Evolutionary conservation across 2,329 filamentous ascomycete genomes (phyloP).

Genomic region (Alternaria sp.): DNA sequence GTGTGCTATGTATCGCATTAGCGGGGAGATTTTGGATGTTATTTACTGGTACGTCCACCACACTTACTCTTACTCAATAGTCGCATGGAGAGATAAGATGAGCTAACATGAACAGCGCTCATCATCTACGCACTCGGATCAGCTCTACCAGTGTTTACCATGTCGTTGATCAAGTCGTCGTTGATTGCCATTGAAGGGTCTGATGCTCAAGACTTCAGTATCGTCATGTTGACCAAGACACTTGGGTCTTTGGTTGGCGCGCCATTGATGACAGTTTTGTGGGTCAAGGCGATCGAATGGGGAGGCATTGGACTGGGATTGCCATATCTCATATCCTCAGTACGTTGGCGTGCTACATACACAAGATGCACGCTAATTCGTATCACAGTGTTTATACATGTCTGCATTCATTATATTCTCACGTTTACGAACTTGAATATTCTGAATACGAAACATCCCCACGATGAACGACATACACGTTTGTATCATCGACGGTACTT

Average conservation of each 20-base stretch:
- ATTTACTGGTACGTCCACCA: slow-evolving; percentile 31
- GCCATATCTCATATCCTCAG: slow-evolving; percentile 48
- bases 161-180: slow-evolving; percentile 49
- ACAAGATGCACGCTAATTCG: background rate
- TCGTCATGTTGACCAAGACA: slow-evolving; percentile 51
- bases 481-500: too few species aligned
- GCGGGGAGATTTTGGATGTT: slow-evolving; percentile 46
- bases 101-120: slow-evolving; percentile 34
- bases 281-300: slow-evolving; percentile 47
- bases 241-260: slow-evolving; percentile 48
- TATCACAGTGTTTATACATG: slow-evolving; percentile 20
- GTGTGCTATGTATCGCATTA: slow-evolving; percentile 45
- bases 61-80: background rate
- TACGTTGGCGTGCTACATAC: slow-evolving; percentile 25
- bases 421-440: slow-evolving; percentile 5
- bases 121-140: slow-evolving; percentile 51
- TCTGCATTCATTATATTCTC: slow-evolving; percentile 13
- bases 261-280: slow-evolving; percentile 48
- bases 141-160: slow-evolving; percentile 51
- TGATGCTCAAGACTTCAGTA: slow-evolving; percentile 48
- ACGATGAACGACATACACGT: background rate
- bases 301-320: slow-evolving; percentile 46
- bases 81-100: background rate
- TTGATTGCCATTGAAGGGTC: slow-evolving; percentile 39
- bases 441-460: too few species aligned